Evolutionary conservation across 768 basidiomycete species (phyloP), one percentile per base, ranked within the genome.

Genomic region (Suillus bovinus): DNA sequence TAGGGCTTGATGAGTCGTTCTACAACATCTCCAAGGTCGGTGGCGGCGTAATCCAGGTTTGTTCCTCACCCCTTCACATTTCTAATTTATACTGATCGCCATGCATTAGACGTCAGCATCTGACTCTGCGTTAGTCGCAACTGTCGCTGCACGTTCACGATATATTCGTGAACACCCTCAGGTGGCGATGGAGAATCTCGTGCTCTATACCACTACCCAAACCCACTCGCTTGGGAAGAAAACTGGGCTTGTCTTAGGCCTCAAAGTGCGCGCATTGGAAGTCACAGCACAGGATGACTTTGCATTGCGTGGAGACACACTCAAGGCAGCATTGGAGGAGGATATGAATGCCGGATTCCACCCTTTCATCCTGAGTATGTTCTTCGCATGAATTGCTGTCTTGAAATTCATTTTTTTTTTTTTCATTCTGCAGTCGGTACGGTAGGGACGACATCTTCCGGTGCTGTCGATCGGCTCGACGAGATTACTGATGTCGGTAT

Each of bases 161-260:
- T 88, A 85, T 70, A 72, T 79, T 58, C 76, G 76, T 29, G 66
- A 73, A 49, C 74, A 88, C 66, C 86, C 88, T 3, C 76, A 80
- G 14, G 71, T 76, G n/a, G 74, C 79, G 14, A 66, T 81, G 5
- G 84, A 86, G 61, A 80, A 88, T 22, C 78, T 98, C 16, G 81
- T 97, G 4, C 82, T 99, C 33, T 96, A 97, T 68, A 90, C 88
- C 0, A 94, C 93, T 1, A 90, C 92, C 0, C 93, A 96, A 72
- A 97, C 94, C 0, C 95, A 96, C 72, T 93, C 91, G 2, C 76
- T 96, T 1, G 94, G 92, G 0, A 77, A 84, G 36, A 89, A 89
- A 67, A 91, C 95, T 11, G 94, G 86, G 0, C 72, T 93, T 16
- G 81, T 98, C 13, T 82, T 98, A 5, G 95, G 95, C 0, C 73